Conservation (phyloP, 2,329 filamentous ascomycete genomes). For the Microcyclospora tardicrescens region DNA sequence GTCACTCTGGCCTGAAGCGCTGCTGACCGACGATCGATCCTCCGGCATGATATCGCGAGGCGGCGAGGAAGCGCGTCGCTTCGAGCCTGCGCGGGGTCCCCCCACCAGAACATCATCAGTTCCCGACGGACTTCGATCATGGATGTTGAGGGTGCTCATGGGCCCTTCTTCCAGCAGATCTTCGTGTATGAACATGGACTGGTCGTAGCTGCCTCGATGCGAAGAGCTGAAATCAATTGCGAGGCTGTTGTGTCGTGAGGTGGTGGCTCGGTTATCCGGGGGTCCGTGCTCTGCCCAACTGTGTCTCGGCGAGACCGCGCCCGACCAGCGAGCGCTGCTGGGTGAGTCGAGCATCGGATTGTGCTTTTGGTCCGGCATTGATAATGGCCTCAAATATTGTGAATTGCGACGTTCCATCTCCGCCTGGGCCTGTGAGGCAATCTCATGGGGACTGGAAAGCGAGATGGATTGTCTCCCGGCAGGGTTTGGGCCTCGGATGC, state of each 20-base stretch:
- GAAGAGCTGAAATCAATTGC: constrained; percentile 34
- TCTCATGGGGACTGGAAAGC: constrained; percentile 4
- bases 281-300: constrained; percentile 26
- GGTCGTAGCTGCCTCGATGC: constrained; percentile 51
- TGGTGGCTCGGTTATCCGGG: constrained; percentile 10
- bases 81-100: constrained; percentile 42
- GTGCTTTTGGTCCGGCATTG: constrained; percentile 31
- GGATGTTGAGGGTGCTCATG: constrained; percentile 40
- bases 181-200: constrained; percentile 40
- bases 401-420: constrained; percentile 29
- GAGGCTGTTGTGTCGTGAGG: constrained; percentile 28
- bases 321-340: constrained; percentile 24
- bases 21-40: constrained; percentile 32
- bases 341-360: constrained; percentile 26
- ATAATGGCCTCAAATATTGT: constrained; percentile 30
- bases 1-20: constrained; percentile 32
- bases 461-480: constrained; percentile 32
- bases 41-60: constrained; percentile 42
- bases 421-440: constrained; percentile 16
- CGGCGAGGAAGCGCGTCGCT: constrained; percentile 52
- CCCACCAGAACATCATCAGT: constrained; percentile 27
- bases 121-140: constrained; percentile 37
- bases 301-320: constrained; percentile 31
- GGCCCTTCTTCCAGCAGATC: constrained; percentile 42
- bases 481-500: constrained; percentile 45